Conservation (phyloP, 108 stramenopile genomes). For the Hondaea fermentalgiana region DNA sequence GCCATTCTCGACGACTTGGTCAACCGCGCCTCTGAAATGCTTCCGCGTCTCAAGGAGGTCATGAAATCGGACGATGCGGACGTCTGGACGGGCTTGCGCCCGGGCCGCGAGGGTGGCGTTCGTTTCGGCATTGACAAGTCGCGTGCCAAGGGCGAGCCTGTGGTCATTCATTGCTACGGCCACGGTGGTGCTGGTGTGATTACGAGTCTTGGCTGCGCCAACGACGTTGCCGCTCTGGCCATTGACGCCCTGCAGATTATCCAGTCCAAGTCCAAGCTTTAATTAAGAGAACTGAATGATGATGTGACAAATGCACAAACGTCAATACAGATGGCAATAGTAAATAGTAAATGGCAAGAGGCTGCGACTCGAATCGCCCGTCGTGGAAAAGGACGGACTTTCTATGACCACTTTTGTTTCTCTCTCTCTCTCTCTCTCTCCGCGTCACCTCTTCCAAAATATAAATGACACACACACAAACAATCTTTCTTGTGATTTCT, state of each 20-base stretch:
- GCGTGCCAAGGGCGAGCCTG: neutral
- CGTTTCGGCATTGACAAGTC: neutral
- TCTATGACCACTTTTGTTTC: no score
- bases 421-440: no score
- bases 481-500: neutral
- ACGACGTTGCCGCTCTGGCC: neutral
- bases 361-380: no score
- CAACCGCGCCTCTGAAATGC: neutral
- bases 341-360: no score
- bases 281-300: no score
- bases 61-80: neutral
- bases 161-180: neutral
- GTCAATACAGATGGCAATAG: no score
- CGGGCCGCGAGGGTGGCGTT: neutral
- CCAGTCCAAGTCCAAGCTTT: neutral
- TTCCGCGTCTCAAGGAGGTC: neutral
- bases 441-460: no score
- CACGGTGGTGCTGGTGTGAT: neutral
- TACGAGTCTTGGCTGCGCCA: neutral
- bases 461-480: no score
- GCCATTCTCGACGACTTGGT: neutral
- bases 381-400: no score
- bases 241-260: neutral
- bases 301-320: no score
- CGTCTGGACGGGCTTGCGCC: neutral